Base-by-base conservation (phyloP, 2,329 filamentous ascomycete species). In the Fusarium liriodendri region DNA sequence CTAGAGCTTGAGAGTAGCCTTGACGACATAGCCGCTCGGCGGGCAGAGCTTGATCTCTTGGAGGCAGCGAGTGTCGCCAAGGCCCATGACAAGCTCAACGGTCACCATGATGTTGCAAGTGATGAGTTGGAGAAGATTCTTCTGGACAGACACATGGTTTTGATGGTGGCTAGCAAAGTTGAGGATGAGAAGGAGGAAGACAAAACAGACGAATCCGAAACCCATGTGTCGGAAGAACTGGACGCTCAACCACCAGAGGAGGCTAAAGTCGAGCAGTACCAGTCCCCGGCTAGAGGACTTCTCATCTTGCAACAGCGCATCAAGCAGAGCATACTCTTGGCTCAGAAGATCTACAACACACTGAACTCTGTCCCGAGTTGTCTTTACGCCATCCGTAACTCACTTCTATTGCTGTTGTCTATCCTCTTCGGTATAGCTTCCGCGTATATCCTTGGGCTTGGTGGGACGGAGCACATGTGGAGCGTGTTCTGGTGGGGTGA, bases 111-210 rank as follows among this genome's bases (percentile, higher is more conserved):
- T 2, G 2, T 7, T 9, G 22, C 50, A 3, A 60, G 62, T 7
- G 58, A 55, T 29, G 50, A 25, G 13, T 18, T 64, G n/a, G 58
- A 70, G 2, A 35, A 55, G 3, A 8, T 69, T 6, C 35, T 70
- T 1, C 37, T 60, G 2, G 37, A 37, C 4, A 60, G 6, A 14
- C 52, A 65, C 7, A 64, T 69, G 29, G 14, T 42, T 3, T 25
- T 22, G 8, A 58, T 69, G 22, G 11, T 22, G 14, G 32, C 42
- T n/a, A 42, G 55, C 27, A 57, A 55, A n/a, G 9, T n/a, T 16
- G 45, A 50, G 9, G 25, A 16, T 47, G 5, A 13, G 5, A 18
- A 29, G 25, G 25, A 50, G 0, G 13, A 2, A 29, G 25, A 50
- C 14, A 5, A 29, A 11, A 25, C 18, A 18, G 45, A 29, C 10